Evolutionary conservation across 2,329 filamentous ascomycete genomes (phyloP).

Genomic region (Aspergillus bombycis): DNA sequence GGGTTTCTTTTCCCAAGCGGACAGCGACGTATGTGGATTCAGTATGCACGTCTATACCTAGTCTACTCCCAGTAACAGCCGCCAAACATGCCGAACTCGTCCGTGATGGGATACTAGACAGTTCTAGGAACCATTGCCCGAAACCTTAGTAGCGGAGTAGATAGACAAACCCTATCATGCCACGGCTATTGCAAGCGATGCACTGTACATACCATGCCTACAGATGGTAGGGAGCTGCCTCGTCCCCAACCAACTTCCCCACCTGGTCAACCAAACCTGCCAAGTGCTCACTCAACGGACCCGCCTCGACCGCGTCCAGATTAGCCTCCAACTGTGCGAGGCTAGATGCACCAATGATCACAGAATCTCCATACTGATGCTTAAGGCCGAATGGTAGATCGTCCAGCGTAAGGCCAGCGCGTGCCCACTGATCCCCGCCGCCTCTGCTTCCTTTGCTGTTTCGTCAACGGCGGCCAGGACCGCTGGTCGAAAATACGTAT

Average conservation of each 20-base stretch:
- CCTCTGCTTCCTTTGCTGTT: background rate
- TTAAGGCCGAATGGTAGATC: conserved; percentile 46
- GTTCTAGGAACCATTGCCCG: no score
- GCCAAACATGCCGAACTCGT: no score
- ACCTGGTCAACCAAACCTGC: conserved; percentile 23
- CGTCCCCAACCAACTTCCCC: background rate
- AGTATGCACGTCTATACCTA: no score
- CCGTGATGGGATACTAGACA: no score
- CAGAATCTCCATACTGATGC: conserved; percentile 38
- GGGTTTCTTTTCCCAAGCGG: no score
- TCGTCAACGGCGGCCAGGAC: background rate
- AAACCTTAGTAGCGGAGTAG: no score
- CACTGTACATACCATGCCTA: background rate
- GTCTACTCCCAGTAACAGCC: no score
- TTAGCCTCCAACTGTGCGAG: conserved; percentile 44
- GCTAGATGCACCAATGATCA: conserved; percentile 45
- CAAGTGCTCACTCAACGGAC: conserved; percentile 44
- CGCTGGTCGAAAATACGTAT: background rate
- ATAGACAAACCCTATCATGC: no score
- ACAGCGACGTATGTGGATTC: no score
- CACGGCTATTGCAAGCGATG: background rate
- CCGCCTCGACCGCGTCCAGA: conserved; percentile 43
- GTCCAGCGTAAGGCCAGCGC: conserved; percentile 49
- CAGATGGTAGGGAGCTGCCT: background rate
- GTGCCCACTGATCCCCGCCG: background rate